Evolutionary conservation across 441 rosid genomes (phyloP).

Genomic region (Erodium texanum): DNA sequence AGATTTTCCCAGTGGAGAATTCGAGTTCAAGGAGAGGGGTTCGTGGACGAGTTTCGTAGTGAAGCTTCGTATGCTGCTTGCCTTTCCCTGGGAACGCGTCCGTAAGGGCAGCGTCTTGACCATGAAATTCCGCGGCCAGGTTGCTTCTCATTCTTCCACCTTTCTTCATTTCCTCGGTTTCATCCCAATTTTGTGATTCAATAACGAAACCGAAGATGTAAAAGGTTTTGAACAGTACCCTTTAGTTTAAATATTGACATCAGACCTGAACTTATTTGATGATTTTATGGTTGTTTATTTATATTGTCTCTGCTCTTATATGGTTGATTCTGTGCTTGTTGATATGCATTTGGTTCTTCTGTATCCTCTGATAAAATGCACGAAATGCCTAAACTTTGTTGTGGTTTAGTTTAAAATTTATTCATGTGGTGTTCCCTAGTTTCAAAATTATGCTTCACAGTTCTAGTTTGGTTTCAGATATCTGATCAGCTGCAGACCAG

Average conservation of each 20-base stretch:
- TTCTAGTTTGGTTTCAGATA: slow-evolving; percentile 45
- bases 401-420: neutral
- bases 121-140: slow-evolving; percentile 92
- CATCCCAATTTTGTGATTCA: too few relatives aligned
- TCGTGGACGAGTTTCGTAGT: slow-evolving; percentile 57
- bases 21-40: slow-evolving; percentile 40
- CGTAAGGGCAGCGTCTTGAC: slow-evolving; percentile 75
- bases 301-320: neutral
- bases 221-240: too few relatives aligned
- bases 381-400: neutral
- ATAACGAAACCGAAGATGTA: too few relatives aligned
- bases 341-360: neutral
- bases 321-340: neutral
- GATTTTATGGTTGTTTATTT: too few relatives aligned
- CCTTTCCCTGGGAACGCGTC: slow-evolving; percentile 85
- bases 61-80: slow-evolving; percentile 63
- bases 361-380: too few relatives aligned
- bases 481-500: slow-evolving; percentile 90
- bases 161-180: neutral
- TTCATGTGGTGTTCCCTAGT: neutral
- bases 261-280: too few relatives aligned
- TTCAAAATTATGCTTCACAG: neutral
- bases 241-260: too few relatives aligned
- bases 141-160: slow-evolving; percentile 15
- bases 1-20: slow-evolving; percentile 68